Evolutionary conservation across 768 basidiomycete species (phyloP).

Genomic region (Kockovaella imperatae): DNA sequence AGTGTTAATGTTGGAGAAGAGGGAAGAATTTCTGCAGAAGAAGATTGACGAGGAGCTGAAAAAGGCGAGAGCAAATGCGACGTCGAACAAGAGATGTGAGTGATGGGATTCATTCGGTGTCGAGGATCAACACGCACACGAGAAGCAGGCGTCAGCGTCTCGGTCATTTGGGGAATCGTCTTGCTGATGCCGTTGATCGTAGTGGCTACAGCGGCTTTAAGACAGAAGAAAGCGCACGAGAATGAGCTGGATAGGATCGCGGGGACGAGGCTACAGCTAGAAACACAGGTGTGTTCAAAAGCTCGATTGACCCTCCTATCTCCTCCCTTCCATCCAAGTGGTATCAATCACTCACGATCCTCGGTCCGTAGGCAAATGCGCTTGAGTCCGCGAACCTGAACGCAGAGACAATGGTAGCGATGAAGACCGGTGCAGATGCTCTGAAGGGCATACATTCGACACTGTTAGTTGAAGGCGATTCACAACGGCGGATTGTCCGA

Average conservation of each 20-base stretch:
- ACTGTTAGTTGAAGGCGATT: constrained; percentile 13
- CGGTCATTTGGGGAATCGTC: background rate
- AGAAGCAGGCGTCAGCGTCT: background rate
- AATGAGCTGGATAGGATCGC: constrained; percentile 74
- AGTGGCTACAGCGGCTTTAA: constrained; percentile 84
- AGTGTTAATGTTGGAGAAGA: constrained; percentile 96
- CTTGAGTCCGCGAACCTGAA: constrained; percentile 96
- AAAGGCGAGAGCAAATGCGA: constrained; percentile 87
- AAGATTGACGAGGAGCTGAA: constrained; percentile 90
- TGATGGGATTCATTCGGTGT: no score
- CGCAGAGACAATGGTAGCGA: constrained; percentile 90
- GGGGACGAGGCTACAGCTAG: constrained; percentile 80
- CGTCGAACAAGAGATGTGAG: constrained; percentile 86
- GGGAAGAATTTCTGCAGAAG: constrained; percentile 92
- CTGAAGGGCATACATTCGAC: constrained; percentile 60
- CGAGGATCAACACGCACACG: background rate
- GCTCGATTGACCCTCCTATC: background rate
- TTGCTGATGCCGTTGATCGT: background rate
- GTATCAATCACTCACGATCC: background rate
- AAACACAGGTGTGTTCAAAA: constrained; percentile 58
- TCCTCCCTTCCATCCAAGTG: background rate
- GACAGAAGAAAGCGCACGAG: constrained; percentile 87
- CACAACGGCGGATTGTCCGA: constrained; percentile 59
- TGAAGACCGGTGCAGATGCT: constrained; percentile 90
- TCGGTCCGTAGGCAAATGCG: constrained; percentile 61